Conservation (phyloP, 148 eudicot genomes). For the Euryodendron excelsum region DNA sequence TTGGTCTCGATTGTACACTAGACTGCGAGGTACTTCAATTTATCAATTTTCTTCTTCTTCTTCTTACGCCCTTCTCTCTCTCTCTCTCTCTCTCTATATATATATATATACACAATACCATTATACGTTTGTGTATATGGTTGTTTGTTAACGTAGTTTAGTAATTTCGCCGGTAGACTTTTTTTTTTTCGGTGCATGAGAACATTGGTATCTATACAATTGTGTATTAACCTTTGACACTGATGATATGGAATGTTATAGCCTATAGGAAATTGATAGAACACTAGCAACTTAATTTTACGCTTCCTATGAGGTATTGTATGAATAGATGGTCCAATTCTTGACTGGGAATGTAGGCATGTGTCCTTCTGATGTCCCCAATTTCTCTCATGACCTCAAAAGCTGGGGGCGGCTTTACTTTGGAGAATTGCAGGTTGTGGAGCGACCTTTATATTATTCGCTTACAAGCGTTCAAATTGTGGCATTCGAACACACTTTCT, state of each 20-base stretch:
- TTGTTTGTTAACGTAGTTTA: no score
- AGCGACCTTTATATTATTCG: neutral
- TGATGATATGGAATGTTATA: no score
- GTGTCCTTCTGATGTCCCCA: neutral
- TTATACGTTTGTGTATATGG: no score
- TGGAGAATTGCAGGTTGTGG: neutral
- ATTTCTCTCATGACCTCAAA: neutral
- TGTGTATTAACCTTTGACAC: no score
- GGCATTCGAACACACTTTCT: neutral
- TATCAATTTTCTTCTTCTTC: neutral
- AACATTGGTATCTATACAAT: no score
- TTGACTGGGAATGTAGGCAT: no score
- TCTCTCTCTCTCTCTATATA: neutral
- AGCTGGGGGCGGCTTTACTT: neutral
- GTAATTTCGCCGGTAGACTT: no score
- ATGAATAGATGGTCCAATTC: neutral
- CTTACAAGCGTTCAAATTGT: neutral
- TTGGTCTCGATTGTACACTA: constrained; percentile 69
- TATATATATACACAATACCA: no score
- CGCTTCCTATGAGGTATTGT: neutral
- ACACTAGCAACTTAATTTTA: no score
- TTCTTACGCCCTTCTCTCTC: no score
- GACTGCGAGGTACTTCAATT: constrained; percentile 52
- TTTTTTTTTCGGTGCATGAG: no score
- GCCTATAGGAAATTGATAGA: no score